Evolutionary conservation across 306 rosid species (phyloP).

Genomic region (Ziziphus jujuba): DNA sequence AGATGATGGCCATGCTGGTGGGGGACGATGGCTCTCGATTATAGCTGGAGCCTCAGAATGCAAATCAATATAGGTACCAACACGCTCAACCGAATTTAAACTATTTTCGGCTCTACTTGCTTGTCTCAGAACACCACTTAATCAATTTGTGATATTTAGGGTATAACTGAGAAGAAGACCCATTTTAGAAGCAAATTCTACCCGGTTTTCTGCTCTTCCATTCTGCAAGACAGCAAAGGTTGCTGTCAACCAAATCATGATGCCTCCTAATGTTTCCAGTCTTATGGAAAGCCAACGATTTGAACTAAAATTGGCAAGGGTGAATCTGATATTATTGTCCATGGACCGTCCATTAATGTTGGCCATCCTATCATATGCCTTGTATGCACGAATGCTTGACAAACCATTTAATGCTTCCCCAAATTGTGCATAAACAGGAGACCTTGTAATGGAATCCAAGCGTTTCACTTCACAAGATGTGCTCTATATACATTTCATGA

Average conservation of each 20-base stretch:
- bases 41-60: slow-evolving; percentile 71
- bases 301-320: slow-evolving; percentile 57
- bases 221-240: slow-evolving; percentile 83
- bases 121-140: slow-evolving; percentile 74
- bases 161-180: slow-evolving; percentile 87
- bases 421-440: slow-evolving; percentile 91
- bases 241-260: slow-evolving; percentile 87
- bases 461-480: slow-evolving; percentile 85
- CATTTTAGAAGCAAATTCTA: slow-evolving; percentile 72
- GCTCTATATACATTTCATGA: slow-evolving; percentile 43
- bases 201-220: slow-evolving; percentile 51
- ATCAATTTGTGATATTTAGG: slow-evolving; percentile 69
- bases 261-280: slow-evolving; percentile 78
- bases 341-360: slow-evolving; percentile 64
- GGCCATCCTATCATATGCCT: slow-evolving; percentile 80
- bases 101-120: slow-evolving; percentile 88
- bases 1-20: slow-evolving; percentile 76
- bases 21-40: slow-evolving; percentile 68
- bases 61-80: slow-evolving; percentile 64
- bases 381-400: slow-evolving; percentile 73
- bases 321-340: slow-evolving; percentile 84
- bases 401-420: slow-evolving; percentile 91
- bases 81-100: slow-evolving; percentile 86
- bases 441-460: slow-evolving; percentile 78
- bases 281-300: slow-evolving; percentile 73